Evolutionary conservation across 352 stramenopile genomes (phyloP).

Genomic region (Phytophthora vignae): DNA sequence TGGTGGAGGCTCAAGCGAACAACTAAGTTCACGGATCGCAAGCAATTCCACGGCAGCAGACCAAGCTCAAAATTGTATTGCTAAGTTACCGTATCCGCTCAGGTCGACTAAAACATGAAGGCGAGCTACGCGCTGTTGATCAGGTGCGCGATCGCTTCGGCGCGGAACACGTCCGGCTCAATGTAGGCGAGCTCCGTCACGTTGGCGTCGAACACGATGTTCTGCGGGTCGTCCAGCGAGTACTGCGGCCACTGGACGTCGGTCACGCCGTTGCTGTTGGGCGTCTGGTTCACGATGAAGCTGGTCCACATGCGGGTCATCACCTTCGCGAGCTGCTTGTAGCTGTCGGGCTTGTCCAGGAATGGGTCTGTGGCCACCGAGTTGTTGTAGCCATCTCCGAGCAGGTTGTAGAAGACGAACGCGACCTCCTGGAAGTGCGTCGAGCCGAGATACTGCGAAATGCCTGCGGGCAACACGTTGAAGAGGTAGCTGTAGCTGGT

Average conservation of each 20-base stretch:
- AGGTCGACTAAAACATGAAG: not conserved
- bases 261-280: slow-evolving; percentile 18
- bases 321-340: slow-evolving; percentile 9
- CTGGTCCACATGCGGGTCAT: slow-evolving; percentile 42
- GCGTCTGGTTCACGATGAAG: slow-evolving; percentile 31
- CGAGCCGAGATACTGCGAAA: slow-evolving; percentile 16
- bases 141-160: slow-evolving; percentile 24
- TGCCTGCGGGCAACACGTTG: slow-evolving; percentile 28
- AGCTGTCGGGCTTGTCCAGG: slow-evolving; percentile 24
- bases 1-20: too few relatives aligned
- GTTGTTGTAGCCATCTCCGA: slow-evolving; percentile 37
- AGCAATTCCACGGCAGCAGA: too few relatives aligned
- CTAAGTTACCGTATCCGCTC: too few relatives aligned
- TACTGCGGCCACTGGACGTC: slow-evolving; percentile 41
- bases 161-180: slow-evolving; percentile 23
- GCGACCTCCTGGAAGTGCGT: slow-evolving; percentile 38
- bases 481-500: slow-evolving; percentile 44
- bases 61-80: too few relatives aligned
- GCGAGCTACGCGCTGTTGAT: slow-evolving; percentile 9
- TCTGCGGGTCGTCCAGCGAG: slow-evolving; percentile 21
- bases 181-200: slow-evolving; percentile 25
- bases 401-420: slow-evolving; percentile 46
- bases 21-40: too few relatives aligned
- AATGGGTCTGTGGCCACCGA: slow-evolving; percentile 34
- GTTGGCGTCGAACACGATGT: slow-evolving; percentile 38